These are phyloP conservation scores for Clonostachys rosea DNA, from an alignment of 2,329 filamentous ascomycete genomes.

Conservation along the genomic window DNA sequence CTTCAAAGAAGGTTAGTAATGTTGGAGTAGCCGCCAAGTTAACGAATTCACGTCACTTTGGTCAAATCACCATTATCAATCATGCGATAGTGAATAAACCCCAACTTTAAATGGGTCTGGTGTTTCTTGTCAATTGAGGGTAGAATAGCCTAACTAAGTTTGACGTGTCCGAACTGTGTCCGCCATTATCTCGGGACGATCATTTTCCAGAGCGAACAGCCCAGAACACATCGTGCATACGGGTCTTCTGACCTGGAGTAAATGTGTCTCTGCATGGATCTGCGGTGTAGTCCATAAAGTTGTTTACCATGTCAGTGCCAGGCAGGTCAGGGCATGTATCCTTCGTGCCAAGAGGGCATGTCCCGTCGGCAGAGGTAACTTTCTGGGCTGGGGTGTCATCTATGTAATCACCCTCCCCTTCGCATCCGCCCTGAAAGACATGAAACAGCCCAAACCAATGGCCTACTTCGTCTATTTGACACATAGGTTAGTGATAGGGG, in stretches of 20 bases:
- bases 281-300: slow-evolving; percentile 4
- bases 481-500: slow-evolving; percentile 12
- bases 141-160: no score
- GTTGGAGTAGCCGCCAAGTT: no score
- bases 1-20: no score
- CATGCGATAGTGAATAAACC: no score
- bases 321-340: slow-evolving; percentile 17
- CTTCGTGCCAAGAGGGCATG: slow-evolving; percentile 19
- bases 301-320: slow-evolving; percentile 5
- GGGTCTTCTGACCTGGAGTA: neutral
- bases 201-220: neutral
- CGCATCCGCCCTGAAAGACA: slow-evolving; percentile 30
- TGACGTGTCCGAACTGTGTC: no score
- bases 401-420: slow-evolving; percentile 24
- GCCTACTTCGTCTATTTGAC: slow-evolving; percentile 29
- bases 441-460: slow-evolving; percentile 39
- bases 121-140: no score
- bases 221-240: neutral
- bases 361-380: slow-evolving; percentile 8
- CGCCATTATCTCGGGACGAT: no score
- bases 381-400: slow-evolving; percentile 28
- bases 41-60: no score
- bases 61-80: no score
- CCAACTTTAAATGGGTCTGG: no score
- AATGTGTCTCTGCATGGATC: neutral